Base-by-base conservation (phyloP, 2,329 filamentous ascomycete species). In the Colletotrichum lini region DNA sequence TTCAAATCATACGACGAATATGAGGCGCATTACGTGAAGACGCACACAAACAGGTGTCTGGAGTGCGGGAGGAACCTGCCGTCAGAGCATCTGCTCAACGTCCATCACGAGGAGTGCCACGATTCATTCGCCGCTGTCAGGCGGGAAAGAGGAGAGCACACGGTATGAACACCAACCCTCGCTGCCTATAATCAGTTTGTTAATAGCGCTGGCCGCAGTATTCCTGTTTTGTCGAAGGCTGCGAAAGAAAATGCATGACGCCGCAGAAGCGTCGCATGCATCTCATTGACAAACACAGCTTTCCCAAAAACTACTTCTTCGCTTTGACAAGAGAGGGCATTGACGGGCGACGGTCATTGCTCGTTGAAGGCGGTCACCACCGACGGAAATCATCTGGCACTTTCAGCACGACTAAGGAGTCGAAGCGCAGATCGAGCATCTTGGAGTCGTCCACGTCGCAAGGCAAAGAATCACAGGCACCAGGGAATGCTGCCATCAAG, bases 71-170 rank as follows among this genome's bases (percentile, higher is more conserved):
- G 90, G 79, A 98, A 98, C 79, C 94, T 98, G 73, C 96, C 96
- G 1, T 95, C 94, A 0, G 88, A 91, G 45, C 92, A 95, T 79
- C 91, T 96, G 65, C 86, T 99, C 61, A 86, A 88, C 67, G 82
- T 98, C 56, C 96, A 99, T 79, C 95, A 98, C 74, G 91, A 95
- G 75, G 96, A 98, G 81, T 94, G 92, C 75, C 96, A 98, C 81
- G 95, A 99, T 82, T 90, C 94, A 9, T 87, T 98, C 72, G 86
- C 89, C 49, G 91, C 90, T 60, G 88, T 94, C 13, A 90, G 87
- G 78, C 89, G 91, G 75, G 94, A 94, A 63, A 89, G 90, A 76
- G 96, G 95, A 53, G 95, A 98, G 79, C 95, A 94, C 77, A 98
- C 93, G 45, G 94, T 96, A 84, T 80, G 90, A 21, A 30, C n/a